Conservation (phyloP, 2,329 filamentous ascomycete genomes). For the Pseudocercospora pini-densiflorae region DNA sequence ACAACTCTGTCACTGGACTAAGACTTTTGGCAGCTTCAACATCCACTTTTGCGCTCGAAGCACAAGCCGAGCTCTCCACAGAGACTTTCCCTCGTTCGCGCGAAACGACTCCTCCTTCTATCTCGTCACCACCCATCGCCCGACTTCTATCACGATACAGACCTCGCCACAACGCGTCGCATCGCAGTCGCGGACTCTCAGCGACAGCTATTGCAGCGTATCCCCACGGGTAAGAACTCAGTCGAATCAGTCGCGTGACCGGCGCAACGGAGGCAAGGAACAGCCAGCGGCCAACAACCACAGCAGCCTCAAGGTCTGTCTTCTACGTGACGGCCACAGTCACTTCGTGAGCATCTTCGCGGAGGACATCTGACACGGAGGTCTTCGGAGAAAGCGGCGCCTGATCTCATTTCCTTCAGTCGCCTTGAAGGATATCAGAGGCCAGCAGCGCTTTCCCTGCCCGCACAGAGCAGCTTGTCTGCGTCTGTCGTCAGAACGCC, state of each 20-base stretch:
- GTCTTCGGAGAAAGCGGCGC: neutral
- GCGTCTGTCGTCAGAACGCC: neutral
- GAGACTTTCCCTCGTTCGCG: neutral
- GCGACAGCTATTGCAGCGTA: neutral
- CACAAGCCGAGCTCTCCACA: conserved; percentile 1
- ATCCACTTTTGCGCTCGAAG: neutral
- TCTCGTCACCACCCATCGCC: neutral
- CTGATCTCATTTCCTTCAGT: neutral
- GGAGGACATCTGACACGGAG: neutral
- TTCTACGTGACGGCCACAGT: neutral
- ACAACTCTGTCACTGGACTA: neutral
- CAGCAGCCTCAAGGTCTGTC: neutral
- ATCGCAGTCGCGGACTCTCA: conserved; percentile 1
- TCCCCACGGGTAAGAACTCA: neutral
- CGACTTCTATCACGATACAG: neutral
- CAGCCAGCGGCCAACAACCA: conserved; percentile 5
- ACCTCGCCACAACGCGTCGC: conserved; percentile 7
- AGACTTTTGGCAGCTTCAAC: neutral
- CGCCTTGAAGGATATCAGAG: neutral
- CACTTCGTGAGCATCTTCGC: neutral
- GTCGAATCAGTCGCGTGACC: conserved; percentile 16
- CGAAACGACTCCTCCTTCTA: neutral
- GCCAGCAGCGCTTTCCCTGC: neutral
- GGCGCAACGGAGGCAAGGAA: conserved; percentile 17
- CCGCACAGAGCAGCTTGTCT: conserved; percentile 3